Evolutionary conservation across 202 grass and related monocot species (phyloP).

Genomic region (Carex sylvatica): DNA sequence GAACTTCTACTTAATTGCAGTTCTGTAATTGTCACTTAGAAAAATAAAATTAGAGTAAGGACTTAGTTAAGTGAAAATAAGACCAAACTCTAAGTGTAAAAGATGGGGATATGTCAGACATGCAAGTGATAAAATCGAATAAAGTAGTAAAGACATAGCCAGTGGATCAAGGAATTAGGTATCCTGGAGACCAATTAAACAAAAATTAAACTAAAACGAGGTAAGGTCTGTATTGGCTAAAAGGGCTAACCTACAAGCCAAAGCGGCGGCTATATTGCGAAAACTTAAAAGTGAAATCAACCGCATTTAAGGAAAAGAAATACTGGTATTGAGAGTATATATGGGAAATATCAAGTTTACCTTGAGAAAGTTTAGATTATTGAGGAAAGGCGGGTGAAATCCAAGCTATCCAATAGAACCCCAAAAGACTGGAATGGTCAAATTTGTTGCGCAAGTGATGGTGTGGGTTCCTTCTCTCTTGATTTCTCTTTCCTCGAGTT

Average conservation of each 20-base stretch:
- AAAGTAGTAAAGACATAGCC: not conserved
- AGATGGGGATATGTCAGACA: not conserved
- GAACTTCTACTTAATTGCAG: not conserved
- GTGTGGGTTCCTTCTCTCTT: not conserved
- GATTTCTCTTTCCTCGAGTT: not conserved
- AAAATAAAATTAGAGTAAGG: not conserved
- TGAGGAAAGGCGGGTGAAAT: not conserved
- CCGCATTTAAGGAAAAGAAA: not conserved
- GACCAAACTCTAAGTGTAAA: not conserved
- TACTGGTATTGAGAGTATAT: not conserved
- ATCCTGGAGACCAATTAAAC: not conserved
- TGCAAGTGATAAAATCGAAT: not conserved
- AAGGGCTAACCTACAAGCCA: not conserved
- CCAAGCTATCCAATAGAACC: not conserved
- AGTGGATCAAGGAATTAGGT: not conserved
- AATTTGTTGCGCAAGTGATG: not conserved
- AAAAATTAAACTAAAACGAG: no score
- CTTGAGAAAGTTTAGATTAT: not conserved
- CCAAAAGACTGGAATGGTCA: not conserved
- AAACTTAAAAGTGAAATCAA: not conserved
- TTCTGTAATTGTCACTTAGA: not conserved
- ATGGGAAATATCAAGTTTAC: not conserved
- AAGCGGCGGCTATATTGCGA: not conserved
- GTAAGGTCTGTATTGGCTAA: no score
- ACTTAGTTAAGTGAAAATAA: not conserved